These are phyloP conservation scores for Fusarium foetens DNA, from an alignment of 2,329 filamentous ascomycete species.

Conservation along the genomic window DNA sequence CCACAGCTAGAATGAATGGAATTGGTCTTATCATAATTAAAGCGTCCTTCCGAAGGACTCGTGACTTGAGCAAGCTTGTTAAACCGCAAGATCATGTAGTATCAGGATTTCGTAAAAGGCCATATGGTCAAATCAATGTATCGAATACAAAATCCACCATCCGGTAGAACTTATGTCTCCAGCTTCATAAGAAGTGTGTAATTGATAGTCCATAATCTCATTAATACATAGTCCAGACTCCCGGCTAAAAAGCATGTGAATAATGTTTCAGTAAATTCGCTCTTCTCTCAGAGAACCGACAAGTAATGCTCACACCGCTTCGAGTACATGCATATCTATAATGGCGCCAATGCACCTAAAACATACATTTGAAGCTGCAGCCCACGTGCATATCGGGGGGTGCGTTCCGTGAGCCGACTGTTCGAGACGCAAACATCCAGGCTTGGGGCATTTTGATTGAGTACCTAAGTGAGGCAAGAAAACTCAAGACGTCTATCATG, in stretches of 20 bases:
- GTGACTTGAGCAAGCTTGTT: background rate
- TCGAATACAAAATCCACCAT: background rate
- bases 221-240: background rate
- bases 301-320: slow-evolving; percentile 12
- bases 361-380: slow-evolving; percentile 7
- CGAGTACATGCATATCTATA: slow-evolving; percentile 1
- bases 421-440: slow-evolving; percentile 2
- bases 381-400: background rate
- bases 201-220: background rate
- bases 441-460: background rate
- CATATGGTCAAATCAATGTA: background rate
- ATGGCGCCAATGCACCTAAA: background rate
- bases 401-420: slow-evolving; percentile 1
- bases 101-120: background rate
- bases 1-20: slow-evolving; percentile 36
- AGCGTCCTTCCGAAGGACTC: background rate
- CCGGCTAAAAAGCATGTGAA: slow-evolving; percentile 3
- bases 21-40: slow-evolving; percentile 11
- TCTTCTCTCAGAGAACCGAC: background rate
- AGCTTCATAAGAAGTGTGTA: background rate
- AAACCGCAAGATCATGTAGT: background rate
- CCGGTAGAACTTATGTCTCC: background rate
- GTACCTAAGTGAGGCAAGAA: background rate
- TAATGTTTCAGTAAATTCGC: background rate
- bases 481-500: background rate